Evolutionary conservation across 2,329 filamentous ascomycete genomes (phyloP), one percentile per base, ranked within the genome.

Genomic region (Didymellaceae sp.): DNA sequence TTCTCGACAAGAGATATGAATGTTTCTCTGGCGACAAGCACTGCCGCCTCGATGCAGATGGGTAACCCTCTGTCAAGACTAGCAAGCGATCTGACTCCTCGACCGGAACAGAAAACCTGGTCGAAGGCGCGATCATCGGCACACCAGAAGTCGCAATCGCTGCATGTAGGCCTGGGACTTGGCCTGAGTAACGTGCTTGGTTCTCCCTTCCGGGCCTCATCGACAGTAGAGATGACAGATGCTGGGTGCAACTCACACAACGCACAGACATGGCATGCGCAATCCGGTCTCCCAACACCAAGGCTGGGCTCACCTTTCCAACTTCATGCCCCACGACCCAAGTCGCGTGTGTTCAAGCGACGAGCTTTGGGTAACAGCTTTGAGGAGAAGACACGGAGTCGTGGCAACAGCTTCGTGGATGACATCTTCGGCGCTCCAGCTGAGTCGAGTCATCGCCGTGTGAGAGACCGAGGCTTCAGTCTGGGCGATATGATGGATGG

Each of bases 391-490:
- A 57, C 58, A n/a, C 63, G 68, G 7, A 67, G 60, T 32, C 66
- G 70, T 28, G 66, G 67, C 16, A 75, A 75, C 28, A 76, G 74
- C 54, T 73, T 77, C 6, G 71, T 74, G 30, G 72, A 69, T 40
- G 73, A 79, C 48, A 65, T 81, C 7, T 78, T 82, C 55, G 73
- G 75, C 45, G 72, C 73, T 25, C 72, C 75, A 30, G 72, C 75
- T 21, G 79, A 83, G 52, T 75, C 76, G 8, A 79, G 80, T 44
- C 78, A 82, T 58, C 80, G 81, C 46, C 80, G 82, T 22, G 78
- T 84, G 25, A 80, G 84, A 31, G 84, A 80, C 59, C 81, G 85
- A 33, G 84, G 84, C 45, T 85, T 84, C 61, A 86, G 83, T 37
- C 77, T 82, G 18, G 81, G 83, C 40, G 81, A 83, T 43, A 78